These are phyloP conservation scores for Plasmodium ovale DNA, from an alignment of 169 alveolate species.

Conservation along the genomic window DNA sequence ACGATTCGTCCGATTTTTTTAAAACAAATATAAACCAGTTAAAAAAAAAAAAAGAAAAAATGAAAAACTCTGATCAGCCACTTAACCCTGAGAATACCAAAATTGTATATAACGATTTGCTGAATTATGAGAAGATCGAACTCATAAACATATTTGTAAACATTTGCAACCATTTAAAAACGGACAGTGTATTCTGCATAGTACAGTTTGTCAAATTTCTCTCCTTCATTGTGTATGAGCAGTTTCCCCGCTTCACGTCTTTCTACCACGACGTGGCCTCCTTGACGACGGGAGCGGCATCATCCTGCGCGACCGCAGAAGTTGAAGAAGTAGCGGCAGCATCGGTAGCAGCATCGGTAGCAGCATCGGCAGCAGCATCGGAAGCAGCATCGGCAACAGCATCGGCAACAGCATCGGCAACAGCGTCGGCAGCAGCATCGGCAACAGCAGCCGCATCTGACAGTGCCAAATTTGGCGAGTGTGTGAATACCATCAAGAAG, in stretches of 20 bases:
- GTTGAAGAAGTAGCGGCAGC: too few species aligned
- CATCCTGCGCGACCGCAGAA: too few species aligned
- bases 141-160: conserved; percentile 48
- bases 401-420: neutral
- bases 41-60: neutral
- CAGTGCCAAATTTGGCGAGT: conserved; percentile 36
- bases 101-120: conserved; percentile 13
- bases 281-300: too few species aligned
- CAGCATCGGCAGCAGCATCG: too few species aligned
- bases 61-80: neutral
- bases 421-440: neutral
- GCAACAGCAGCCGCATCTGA: conserved; percentile 22
- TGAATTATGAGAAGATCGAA: conserved; percentile 54
- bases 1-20: conserved; percentile 1
- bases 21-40: neutral
- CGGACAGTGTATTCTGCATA: conserved; percentile 39
- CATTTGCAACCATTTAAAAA: conserved; percentile 61
- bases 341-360: too few species aligned
- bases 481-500: conserved; percentile 26
- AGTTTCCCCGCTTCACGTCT: conserved; percentile 66
- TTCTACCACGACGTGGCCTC: conserved; percentile 47
- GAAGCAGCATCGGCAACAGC: too few species aligned
- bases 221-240: conserved; percentile 67
- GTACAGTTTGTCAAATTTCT: conserved; percentile 56
- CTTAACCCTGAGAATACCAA: neutral